Percentiles rank a stretch among this genome's conserved stretches.
Evolutionary conservation across 2,329 filamentous ascomycete species (phyloP).

Genomic region (Xylariaceae sp.): DNA sequence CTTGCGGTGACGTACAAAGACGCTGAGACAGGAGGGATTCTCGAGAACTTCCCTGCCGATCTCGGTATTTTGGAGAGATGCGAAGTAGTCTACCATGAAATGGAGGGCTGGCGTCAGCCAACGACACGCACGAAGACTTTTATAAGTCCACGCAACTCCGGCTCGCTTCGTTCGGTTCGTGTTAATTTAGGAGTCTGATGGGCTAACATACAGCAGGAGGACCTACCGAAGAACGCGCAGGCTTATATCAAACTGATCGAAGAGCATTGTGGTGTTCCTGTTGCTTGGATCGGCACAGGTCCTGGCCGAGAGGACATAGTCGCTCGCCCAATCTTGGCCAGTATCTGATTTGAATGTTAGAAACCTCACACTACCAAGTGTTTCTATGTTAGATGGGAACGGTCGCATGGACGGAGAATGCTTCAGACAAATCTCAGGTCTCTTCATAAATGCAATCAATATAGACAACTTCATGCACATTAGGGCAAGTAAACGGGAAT

Average conservation of each 20-base stretch:
- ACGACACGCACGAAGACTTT: constrained; percentile 67
- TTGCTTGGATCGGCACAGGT: constrained; percentile 27
- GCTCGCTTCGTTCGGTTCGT: background rate
- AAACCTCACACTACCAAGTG: background rate
- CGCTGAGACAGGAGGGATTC: constrained; percentile 47
- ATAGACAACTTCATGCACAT: background rate
- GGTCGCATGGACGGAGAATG: background rate
- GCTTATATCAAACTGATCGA: constrained; percentile 62
- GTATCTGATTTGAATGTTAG: background rate
- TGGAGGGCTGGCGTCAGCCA: constrained; percentile 71
- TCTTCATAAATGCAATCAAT: background rate
- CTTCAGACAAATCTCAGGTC: background rate
- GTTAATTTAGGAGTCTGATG: background rate
- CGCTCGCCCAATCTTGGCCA: background rate
- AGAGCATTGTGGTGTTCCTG: constrained; percentile 24
- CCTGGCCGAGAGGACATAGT: constrained; percentile 18
- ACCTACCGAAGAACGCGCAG: constrained; percentile 68
- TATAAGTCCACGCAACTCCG: constrained; percentile 31
- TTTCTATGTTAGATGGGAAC: background rate
- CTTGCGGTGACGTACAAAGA: constrained; percentile 73
- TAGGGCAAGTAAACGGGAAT: too few species aligned
- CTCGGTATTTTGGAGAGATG: constrained; percentile 48
- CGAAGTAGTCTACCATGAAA: constrained; percentile 71
- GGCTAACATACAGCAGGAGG: constrained; percentile 41
- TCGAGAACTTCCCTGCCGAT: constrained; percentile 71